phyloP scores from a whole-genome alignment of 2,329 filamentous ascomycete genomes.

The Calonectria naviculata region DNA sequence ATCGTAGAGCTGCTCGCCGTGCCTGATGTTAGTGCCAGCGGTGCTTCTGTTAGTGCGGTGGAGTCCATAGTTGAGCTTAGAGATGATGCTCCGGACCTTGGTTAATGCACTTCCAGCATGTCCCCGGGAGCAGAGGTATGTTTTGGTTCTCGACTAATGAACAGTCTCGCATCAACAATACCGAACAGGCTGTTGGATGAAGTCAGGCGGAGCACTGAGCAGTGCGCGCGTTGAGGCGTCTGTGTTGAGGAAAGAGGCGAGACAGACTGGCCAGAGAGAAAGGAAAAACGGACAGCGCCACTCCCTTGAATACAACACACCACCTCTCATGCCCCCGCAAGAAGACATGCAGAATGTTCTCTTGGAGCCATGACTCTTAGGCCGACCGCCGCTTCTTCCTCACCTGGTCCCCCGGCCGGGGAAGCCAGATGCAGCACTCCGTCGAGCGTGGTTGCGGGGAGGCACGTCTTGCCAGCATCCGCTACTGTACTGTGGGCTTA shows the following conservation, averaged over 20 bases:
- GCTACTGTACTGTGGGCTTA: not conserved
- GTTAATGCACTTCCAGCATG: conserved; percentile 5
- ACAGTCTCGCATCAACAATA: not conserved
- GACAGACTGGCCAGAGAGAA: not conserved
- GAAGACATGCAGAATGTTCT: not conserved
- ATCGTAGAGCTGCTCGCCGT: not conserved
- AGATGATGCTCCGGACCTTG: not conserved
- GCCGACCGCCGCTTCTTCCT: not conserved
- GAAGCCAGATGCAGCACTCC: not conserved
- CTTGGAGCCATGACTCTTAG: not conserved
- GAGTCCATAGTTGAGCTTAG: conserved; percentile 3
- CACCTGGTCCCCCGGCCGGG: not conserved
- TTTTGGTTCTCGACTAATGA: not conserved
- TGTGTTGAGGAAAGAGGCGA: not conserved
- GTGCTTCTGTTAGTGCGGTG: conserved; percentile 9
- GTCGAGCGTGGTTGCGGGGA: not conserved
- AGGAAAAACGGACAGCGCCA: not conserved
- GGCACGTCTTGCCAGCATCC: not conserved
- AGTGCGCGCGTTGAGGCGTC: not conserved
- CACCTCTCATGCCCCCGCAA: not conserved
- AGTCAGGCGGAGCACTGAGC: not conserved
- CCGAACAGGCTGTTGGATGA: not conserved
- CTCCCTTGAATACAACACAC: not conserved
- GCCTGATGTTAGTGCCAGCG: conserved; percentile 5
- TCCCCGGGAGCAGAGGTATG: not conserved